Evolutionary conservation across 73 alveolate genomes (phyloP).

Genomic region (Uronychia binucleata): DNA sequence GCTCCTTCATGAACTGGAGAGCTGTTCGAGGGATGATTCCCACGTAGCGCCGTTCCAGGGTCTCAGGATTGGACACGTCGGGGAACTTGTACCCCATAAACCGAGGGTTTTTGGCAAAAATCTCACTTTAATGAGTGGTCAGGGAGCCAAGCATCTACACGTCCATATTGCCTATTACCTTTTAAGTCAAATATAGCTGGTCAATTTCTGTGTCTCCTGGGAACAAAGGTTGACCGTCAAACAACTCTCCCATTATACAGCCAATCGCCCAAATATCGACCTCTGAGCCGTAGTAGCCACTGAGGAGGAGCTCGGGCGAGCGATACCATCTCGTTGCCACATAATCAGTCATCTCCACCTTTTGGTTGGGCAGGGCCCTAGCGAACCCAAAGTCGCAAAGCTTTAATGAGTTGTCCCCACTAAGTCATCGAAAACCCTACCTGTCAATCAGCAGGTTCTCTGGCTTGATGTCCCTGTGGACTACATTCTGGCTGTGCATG

Average conservation of each 20-base stretch:
- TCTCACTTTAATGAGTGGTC: constrained; percentile 80
- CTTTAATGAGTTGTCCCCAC: constrained; percentile 58
- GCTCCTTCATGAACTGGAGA: constrained; percentile 79
- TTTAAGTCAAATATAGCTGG: constrained; percentile 65
- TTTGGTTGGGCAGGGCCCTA: constrained; percentile 50
- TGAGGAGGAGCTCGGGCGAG: constrained; percentile 84
- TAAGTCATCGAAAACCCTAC: constrained; percentile 10
- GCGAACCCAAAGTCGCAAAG: constrained; percentile 92
- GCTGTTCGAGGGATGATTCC: constrained; percentile 84
- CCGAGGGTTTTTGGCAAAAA: constrained; percentile 77
- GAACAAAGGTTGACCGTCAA: constrained; percentile 87
- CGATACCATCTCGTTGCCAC: constrained; percentile 88
- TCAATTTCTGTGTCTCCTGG: constrained; percentile 90
- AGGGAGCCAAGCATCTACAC: constrained; percentile 83
- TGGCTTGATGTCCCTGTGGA: constrained; percentile 88
- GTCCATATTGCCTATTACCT: constrained; percentile 91
- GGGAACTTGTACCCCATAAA: constrained; percentile 86
- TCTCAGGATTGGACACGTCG: constrained; percentile 88
- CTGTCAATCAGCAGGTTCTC: constrained; percentile 70
- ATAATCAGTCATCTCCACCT: constrained; percentile 73
- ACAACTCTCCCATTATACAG: constrained; percentile 89
- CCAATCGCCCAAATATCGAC: constrained; percentile 96
- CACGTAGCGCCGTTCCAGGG: constrained; percentile 90
- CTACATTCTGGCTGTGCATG: constrained; percentile 60
- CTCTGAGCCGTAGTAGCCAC: constrained; percentile 79